phyloP scores from a whole-genome alignment of 805 yeast genomes.

The Spencermartinsiella europaea region DNA sequence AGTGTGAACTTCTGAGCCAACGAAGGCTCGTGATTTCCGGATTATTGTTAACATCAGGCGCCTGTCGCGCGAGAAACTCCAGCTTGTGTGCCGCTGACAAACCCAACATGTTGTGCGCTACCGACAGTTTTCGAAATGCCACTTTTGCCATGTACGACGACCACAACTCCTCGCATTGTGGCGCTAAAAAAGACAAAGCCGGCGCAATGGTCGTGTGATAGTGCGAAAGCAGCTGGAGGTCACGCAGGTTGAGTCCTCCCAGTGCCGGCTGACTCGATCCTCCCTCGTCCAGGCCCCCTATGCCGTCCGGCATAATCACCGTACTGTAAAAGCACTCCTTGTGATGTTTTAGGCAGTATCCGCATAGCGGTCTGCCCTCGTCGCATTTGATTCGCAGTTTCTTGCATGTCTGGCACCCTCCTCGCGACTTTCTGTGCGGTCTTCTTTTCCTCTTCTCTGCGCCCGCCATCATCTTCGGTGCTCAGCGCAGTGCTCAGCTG shows the following conservation, averaged over 20 bases:
- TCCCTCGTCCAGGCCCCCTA: background rate
- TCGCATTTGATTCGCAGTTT: constrained; percentile 10
- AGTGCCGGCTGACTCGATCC: background rate
- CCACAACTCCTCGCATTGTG: constrained; percentile 1
- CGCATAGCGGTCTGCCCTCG: constrained; percentile 7
- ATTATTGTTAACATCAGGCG: background rate
- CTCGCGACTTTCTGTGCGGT: constrained; percentile 10
- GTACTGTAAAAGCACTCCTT: constrained; percentile 1
- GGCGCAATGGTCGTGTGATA: background rate
- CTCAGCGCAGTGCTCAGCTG: no score
- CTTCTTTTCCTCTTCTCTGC: background rate
- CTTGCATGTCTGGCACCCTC: constrained; percentile 8
- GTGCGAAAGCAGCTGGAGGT: constrained; percentile 5
- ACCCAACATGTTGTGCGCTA: constrained; percentile 2
- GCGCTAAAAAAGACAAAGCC: background rate
- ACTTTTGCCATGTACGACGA: constrained; percentile 1
- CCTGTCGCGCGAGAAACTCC: background rate
- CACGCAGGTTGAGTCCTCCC: constrained; percentile 4
- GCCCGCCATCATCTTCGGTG: no score
- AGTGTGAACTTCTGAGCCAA: background rate
- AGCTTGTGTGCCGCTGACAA: constrained; percentile 2
- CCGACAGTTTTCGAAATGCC: constrained; percentile 2
- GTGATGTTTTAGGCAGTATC: constrained; percentile 2
- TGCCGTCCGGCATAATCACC: background rate
- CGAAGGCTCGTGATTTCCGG: no score